Conservation (phyloP, 2,329 filamentous ascomycete genomes). For the Dothidotthia symphoricarpi region DNA sequence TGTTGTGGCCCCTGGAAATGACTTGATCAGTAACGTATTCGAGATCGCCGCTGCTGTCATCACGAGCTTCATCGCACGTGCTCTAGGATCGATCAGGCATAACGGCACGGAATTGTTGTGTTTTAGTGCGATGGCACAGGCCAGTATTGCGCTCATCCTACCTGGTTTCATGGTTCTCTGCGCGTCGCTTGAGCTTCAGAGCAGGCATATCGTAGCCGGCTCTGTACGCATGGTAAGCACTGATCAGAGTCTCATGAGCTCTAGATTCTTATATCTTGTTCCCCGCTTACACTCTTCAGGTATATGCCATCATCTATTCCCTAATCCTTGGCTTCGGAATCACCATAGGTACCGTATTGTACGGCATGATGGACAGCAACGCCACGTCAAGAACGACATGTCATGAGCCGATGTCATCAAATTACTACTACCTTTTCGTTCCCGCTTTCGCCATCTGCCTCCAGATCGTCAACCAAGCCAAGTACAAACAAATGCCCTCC, state of each 20-base stretch:
- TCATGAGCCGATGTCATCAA: slow-evolving; percentile 49
- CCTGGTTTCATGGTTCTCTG: slow-evolving; percentile 54
- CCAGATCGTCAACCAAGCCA: slow-evolving; percentile 76
- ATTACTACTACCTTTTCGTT: slow-evolving; percentile 69
- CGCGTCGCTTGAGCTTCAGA: slow-evolving; percentile 51
- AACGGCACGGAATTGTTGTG: slow-evolving; percentile 48
- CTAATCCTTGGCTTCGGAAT: slow-evolving; percentile 54
- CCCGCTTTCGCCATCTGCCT: slow-evolving; percentile 70
- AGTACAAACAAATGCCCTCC: slow-evolving; percentile 72
- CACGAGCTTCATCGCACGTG: slow-evolving; percentile 51
- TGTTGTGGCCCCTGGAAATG: slow-evolving; percentile 69
- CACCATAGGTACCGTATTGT: slow-evolving; percentile 51
- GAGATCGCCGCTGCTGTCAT: slow-evolving; percentile 51
- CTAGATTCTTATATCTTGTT: too few species aligned
- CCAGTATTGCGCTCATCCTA: slow-evolving; percentile 51
- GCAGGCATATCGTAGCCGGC: slow-evolving; percentile 49
- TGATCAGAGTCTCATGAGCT: too few species aligned
- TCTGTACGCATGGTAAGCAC: slow-evolving; percentile 47
- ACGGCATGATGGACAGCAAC: slow-evolving; percentile 49
- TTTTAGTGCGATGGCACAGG: slow-evolving; percentile 53
- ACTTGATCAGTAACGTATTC: slow-evolving; percentile 61
- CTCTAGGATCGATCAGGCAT: slow-evolving; percentile 48
- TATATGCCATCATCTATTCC: slow-evolving; percentile 55
- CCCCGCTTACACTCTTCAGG: slow-evolving; percentile 7
- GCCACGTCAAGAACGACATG: slow-evolving; percentile 48